Percentiles rank a stretch among this genome's conserved stretches.
Evolutionary conservation across 73 alveolate species (phyloP).

Genomic region (Paramecium primaurelia): DNA sequence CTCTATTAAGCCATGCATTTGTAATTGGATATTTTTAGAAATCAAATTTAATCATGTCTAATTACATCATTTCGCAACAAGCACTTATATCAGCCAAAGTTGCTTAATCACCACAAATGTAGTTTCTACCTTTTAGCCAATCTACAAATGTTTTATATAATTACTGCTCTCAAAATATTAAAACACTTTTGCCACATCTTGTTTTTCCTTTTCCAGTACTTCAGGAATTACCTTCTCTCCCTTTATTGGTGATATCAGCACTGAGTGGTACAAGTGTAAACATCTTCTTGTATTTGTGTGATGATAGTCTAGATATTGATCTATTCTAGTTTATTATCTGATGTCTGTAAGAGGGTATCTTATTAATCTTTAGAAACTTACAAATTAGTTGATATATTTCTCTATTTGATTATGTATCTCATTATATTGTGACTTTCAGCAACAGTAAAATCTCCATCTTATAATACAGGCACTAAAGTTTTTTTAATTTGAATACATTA

Average conservation of each 20-base stretch:
- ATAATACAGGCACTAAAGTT: background rate
- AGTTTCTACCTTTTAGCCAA: background rate
- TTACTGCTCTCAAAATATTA: background rate
- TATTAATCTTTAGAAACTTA: background rate
- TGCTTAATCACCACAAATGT: background rate
- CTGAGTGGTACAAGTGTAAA: background rate
- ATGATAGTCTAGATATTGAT: conserved; percentile 36
- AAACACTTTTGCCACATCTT: background rate
- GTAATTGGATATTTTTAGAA: background rate
- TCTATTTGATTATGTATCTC: conserved; percentile 17
- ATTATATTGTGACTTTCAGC: conserved; percentile 26
- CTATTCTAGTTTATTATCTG: background rate
- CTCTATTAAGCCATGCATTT: background rate
- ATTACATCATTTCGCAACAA: conserved; percentile 1
- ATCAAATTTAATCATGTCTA: conserved; percentile 19
- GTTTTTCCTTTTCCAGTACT: background rate
- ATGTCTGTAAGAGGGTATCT: background rate
- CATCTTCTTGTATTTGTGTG: conserved; percentile 33
- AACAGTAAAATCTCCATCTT: background rate
- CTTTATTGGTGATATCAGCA: background rate
- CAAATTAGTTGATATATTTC: background rate
- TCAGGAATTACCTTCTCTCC: background rate
- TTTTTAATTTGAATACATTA: background rate
- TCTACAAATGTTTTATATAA: background rate
- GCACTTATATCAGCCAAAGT: conserved; percentile 50